These are phyloP conservation scores for Oryza rufipogon DNA, from an alignment of 176 grass and related monocot species.

Conservation along the genomic window DNA sequence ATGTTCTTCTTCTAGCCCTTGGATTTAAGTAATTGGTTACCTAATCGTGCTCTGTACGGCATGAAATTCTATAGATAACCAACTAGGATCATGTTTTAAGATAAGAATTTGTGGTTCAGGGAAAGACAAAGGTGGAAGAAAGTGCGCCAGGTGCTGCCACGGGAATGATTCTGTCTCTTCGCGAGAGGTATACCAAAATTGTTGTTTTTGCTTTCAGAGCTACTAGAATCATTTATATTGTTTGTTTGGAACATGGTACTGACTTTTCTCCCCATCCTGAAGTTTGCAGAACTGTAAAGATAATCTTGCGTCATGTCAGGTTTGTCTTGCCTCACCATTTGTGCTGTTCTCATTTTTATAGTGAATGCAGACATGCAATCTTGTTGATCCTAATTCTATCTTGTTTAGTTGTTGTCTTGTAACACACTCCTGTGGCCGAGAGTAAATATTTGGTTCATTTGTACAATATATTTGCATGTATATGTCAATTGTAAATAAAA, in stretches of 20 bases:
- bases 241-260: constrained; percentile 22
- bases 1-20: not conserved
- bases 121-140: constrained; percentile 85
- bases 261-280: constrained; percentile 34
- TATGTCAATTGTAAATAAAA: not conserved
- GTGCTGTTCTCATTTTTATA: constrained; percentile 27
- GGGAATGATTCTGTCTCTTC: constrained; percentile 98
- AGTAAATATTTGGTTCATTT: not conserved
- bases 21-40: not conserved
- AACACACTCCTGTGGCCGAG: not conserved
- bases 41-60: not conserved
- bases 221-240: constrained; percentile 19
- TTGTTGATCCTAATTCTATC: constrained; percentile 2
- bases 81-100: not conserved
- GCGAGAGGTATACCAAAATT: constrained; percentile 66
- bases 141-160: constrained; percentile 88
- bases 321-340: constrained; percentile 31
- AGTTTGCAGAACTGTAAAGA: constrained; percentile 96
- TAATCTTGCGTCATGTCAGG: constrained; percentile 84
- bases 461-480: not conserved
- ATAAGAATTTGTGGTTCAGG: constrained; percentile 48
- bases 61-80: not conserved
- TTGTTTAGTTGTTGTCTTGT: constrained; percentile 4
- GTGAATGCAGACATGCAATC: not conserved
- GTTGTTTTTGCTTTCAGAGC: constrained; percentile 22